These are phyloP conservation scores for Globisporangium cylindrosporum DNA, from an alignment of 352 stramenopile genomes.

Conservation along the genomic window DNA sequence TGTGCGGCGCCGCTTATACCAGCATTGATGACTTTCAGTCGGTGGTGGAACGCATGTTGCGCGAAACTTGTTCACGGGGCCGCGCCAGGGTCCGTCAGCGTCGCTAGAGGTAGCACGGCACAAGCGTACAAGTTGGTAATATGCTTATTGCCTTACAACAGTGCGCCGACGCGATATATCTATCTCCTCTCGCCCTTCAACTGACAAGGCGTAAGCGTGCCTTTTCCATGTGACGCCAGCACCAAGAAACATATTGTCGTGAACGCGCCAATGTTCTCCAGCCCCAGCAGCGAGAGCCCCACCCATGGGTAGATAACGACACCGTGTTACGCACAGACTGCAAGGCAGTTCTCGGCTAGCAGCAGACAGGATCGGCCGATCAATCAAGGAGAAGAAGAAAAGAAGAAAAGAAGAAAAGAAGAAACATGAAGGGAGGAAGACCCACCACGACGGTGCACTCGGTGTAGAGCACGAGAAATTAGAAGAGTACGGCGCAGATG, in stretches of 20 bases:
- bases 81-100: slow-evolving; percentile 97
- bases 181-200: not conserved
- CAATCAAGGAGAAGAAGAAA: not conserved
- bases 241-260: slow-evolving; percentile 84
- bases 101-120: slow-evolving; percentile 52
- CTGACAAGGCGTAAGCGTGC: slow-evolving; percentile 23
- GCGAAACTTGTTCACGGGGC: slow-evolving; percentile 55
- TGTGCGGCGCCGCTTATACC: too few species aligned
- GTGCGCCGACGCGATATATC: too few species aligned
- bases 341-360: too few species aligned
- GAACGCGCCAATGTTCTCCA: slow-evolving; percentile 75
- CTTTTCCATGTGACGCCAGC: slow-evolving; percentile 93
- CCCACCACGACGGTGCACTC: slow-evolving; percentile 88
- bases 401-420: not conserved
- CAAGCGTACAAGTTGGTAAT: not conserved
- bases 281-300: slow-evolving; percentile 59
- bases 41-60: too few species aligned
- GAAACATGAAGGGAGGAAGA: not conserved
- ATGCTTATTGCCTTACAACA: not conserved
- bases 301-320: slow-evolving; percentile 91
- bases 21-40: too few species aligned
- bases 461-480: slow-evolving; percentile 88
- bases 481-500: slow-evolving; percentile 89
- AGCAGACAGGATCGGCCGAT: too few species aligned
- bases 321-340: slow-evolving; percentile 31